These are phyloP conservation scores for Phytophthora palmivora DNA, from an alignment of 352 stramenopile species.

Conservation along the genomic window DNA sequence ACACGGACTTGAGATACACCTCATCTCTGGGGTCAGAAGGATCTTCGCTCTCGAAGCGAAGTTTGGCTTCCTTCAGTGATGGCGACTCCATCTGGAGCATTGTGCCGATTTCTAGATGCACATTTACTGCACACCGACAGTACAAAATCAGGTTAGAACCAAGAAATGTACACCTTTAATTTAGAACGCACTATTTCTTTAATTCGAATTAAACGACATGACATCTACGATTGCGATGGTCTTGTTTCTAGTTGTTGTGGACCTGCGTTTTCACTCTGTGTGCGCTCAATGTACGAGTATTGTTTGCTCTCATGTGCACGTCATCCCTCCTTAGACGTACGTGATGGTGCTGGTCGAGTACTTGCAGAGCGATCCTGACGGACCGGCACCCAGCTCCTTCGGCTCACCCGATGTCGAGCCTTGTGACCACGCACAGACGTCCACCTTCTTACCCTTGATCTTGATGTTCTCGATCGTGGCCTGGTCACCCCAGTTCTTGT, in stretches of 20 bases:
- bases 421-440: conserved; percentile 22
- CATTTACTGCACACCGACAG: too few species aligned
- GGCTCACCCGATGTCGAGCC: conserved; percentile 21
- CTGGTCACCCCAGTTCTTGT: conserved; percentile 26
- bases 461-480: conserved; percentile 27
- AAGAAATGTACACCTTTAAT: too few species aligned
- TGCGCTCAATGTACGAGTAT: too few species aligned
- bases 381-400: conserved; percentile 22
- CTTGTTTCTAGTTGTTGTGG: background rate
- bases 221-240: background rate
- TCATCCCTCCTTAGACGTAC: conserved; percentile 26
- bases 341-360: conserved; percentile 35
- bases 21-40: conserved; percentile 5
- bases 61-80: conserved; percentile 15
- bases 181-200: too few species aligned
- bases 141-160: too few species aligned
- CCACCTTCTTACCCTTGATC: conserved; percentile 31
- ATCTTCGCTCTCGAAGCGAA: conserved; percentile 12
- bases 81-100: conserved; percentile 8
- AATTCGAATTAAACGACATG: background rate
- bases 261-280: too few species aligned
- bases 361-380: conserved; percentile 34
- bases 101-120: too few species aligned
- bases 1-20: conserved; percentile 47
- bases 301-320: too few species aligned